phyloP scores from a whole-genome alignment of 2,329 filamentous ascomycete genomes.

The Escovopsis sp. region DNA sequence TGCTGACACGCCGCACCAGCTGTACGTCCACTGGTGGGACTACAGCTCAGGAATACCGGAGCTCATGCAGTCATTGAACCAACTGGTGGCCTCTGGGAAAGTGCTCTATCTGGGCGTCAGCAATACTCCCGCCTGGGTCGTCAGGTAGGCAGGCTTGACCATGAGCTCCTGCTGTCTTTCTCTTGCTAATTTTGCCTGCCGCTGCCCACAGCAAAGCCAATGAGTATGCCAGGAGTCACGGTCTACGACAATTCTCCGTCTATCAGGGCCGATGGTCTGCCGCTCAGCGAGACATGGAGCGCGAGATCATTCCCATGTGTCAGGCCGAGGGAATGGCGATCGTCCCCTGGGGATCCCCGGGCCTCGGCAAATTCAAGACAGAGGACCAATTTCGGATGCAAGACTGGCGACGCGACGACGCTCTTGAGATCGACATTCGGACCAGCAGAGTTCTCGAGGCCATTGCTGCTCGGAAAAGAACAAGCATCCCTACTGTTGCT shows the following conservation, averaged over 20 bases:
- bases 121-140: conserved; percentile 56
- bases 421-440: conserved; percentile 37
- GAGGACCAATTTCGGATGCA: conserved; percentile 18
- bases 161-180: no score
- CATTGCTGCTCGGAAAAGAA: conserved; percentile 30
- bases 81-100: conserved; percentile 43
- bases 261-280: conserved; percentile 29
- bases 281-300: conserved; percentile 23
- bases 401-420: conserved; percentile 23
- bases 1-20: conserved; percentile 14
- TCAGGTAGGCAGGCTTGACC: conserved; percentile 20
- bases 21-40: conserved; percentile 55
- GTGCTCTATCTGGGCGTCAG: conserved; percentile 51
- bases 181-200: neutral
- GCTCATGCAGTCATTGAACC: conserved; percentile 52
- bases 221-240: conserved; percentile 53
- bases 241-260: conserved; percentile 51
- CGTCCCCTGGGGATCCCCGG: conserved; percentile 42
- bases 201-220: conserved; percentile 41
- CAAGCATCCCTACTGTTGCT: conserved; percentile 34
- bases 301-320: conserved; percentile 30
- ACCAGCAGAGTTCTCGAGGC: conserved; percentile 31
- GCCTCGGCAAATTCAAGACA: conserved; percentile 31
- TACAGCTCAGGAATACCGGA: conserved; percentile 50
- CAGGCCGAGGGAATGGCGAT: conserved; percentile 33